Evolutionary conservation across 768 basidiomycete genomes (phyloP), one percentile per base, ranked within the genome.

Genomic region (Tylopilus vinaceipallidus): DNA sequence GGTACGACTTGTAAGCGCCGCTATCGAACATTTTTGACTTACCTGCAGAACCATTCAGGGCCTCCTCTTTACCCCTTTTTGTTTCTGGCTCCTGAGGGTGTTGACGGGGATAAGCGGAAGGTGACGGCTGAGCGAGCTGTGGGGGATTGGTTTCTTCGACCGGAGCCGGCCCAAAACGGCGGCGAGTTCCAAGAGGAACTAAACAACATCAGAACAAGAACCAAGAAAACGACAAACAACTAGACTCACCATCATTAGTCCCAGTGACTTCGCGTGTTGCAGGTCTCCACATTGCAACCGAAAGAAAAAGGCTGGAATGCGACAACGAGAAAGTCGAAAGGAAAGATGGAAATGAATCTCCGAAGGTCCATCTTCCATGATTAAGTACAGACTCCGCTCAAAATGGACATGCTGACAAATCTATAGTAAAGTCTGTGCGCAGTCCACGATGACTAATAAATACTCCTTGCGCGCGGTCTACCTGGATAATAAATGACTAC

Each of bases 191-290:
- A 50, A 97, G 81, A 1, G 94, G 94, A 59, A 83, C 86, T 84
- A 55, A 55, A 57, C 39, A 47, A 45, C 11, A 60, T 63, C n/a
- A 54, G 29, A 51, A 53, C 36, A 27, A 17, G 17, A n/a, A 35
- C 42, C 52, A 50, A 35, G 54, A 37, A 33, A 37, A 30, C 16
- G 44, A 49, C 35, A 33, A 34, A 46, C 0, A 17, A 39, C n/a
- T n/a, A 37, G 27, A 71, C 82, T 60, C 33, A 90, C 92, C 88
- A 38, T 95, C 93, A 60, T 97, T 97, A 19, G 93, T 95, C 49
- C 93, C 94, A 33, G 90, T 90, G 24, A 94, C 88, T 71, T 91
- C 86, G 58, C 84, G 84, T 49, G 91, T 91, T 55, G 91, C 88
- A 49, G 89, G 89, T 71, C 84, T 85, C 88, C 90, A 92, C 90